These are phyloP conservation scores for Leccinum truebloodii DNA, from an alignment of 768 basidiomycete genomes.

Conservation along the genomic window DNA sequence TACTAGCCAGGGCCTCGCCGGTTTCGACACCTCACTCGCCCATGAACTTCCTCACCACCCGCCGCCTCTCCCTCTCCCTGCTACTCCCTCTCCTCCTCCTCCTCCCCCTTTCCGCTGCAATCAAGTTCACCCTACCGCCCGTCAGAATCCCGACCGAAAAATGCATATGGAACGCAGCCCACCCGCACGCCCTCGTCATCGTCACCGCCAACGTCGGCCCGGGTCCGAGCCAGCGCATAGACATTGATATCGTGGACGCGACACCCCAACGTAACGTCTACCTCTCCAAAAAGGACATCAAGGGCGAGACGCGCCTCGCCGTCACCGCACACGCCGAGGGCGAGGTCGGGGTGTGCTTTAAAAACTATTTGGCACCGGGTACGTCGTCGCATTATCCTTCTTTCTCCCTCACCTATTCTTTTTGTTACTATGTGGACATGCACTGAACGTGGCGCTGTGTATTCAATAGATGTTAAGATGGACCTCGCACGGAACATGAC, in stretches of 20 bases:
- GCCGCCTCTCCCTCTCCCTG: not conserved
- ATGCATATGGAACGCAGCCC: conserved; percentile 96
- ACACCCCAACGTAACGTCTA: conserved; percentile 85
- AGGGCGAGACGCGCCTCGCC: conserved; percentile 89
- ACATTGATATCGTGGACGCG: conserved; percentile 94
- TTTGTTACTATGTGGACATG: not conserved
- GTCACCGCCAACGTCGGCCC: conserved; percentile 92
- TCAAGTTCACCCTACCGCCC: conserved; percentile 84
- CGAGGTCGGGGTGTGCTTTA: conserved; percentile 95
- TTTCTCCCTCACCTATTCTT: not conserved
- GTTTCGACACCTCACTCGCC: not conserved
- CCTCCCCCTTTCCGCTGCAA: conserved; percentile 45
- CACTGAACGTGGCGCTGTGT: not conserved
- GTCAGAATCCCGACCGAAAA: conserved; percentile 72
- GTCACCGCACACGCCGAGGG: conserved; percentile 92
- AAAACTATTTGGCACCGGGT: conserved; percentile 77
- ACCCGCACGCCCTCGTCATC: conserved; percentile 85
- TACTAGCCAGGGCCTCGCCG: no score
- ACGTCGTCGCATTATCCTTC: not conserved
- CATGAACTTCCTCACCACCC: conserved; percentile 7
- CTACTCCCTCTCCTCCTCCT: conserved; percentile 9
- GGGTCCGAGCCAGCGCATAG: conserved; percentile 76
- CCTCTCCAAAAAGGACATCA: conserved; percentile 84
- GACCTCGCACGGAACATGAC: conserved; percentile 51
- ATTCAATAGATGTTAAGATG: conserved; percentile 42